Conservation (phyloP, 257 asterid genomes). For the Hygrophila difformis region DNA sequence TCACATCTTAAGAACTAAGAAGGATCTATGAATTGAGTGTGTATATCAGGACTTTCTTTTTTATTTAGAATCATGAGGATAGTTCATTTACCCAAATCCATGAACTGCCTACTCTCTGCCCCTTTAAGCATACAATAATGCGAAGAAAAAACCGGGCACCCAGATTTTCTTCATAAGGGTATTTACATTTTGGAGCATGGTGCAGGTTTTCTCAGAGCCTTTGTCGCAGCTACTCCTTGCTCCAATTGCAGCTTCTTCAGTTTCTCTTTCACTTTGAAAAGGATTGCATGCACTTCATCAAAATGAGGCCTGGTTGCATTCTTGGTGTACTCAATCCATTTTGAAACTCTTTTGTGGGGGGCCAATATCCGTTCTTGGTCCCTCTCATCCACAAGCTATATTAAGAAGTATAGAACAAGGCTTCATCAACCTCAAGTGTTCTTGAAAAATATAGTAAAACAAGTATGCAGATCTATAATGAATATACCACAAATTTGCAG, state of each 20-base stretch:
- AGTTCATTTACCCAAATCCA: no score
- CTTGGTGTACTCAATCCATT: slow-evolving; percentile 57
- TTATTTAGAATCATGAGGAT: no score
- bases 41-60: no score
- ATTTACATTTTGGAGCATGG: slow-evolving; percentile 34
- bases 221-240: slow-evolving; percentile 11
- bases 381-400: slow-evolving; percentile 43
- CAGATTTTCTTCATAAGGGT: not conserved
- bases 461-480: not conserved
- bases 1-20: no score
- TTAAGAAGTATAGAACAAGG: not conserved
- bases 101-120: no score
- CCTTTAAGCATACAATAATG: no score
- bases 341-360: slow-evolving; percentile 42
- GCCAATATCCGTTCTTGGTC: slow-evolving; percentile 45
- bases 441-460: not conserved
- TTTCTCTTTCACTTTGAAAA: slow-evolving; percentile 35
- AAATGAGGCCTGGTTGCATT: slow-evolving; percentile 58
- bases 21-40: no score
- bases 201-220: slow-evolving; percentile 9
- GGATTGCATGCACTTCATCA: slow-evolving; percentile 49
- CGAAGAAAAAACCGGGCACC: not conserved
- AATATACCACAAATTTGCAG: not conserved
- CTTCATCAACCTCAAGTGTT: not conserved
- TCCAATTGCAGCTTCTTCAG: slow-evolving; percentile 24